Evolutionary conservation across 2,329 filamentous ascomycete species (phyloP).

Genomic region (Phialophora macrospora): DNA sequence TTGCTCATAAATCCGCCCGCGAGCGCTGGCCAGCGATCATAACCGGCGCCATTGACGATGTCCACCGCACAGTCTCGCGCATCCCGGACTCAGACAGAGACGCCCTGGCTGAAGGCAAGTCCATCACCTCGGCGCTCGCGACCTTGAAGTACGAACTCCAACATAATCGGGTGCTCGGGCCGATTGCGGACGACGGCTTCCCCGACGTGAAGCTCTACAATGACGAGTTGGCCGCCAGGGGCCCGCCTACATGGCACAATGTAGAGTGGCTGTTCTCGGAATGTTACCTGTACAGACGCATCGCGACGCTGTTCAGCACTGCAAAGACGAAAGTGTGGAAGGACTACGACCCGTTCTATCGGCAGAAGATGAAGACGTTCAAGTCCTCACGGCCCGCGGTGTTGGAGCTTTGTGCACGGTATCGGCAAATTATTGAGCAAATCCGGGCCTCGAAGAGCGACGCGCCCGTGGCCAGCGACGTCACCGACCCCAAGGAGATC

Average conservation of each 20-base stretch:
- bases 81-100: constrained; percentile 61
- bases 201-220: constrained; percentile 83
- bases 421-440: constrained; percentile 38
- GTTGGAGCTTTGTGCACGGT: constrained; percentile 39
- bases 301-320: constrained; percentile 73
- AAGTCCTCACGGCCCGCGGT: constrained; percentile 40
- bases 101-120: constrained; percentile 79
- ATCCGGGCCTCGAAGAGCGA: constrained; percentile 39
- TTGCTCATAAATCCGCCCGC: constrained; percentile 81
- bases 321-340: constrained; percentile 80
- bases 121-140: constrained; percentile 77
- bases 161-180: constrained; percentile 73
- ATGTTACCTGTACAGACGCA: constrained; percentile 88
- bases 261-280: constrained; percentile 89
- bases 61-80: constrained; percentile 67
- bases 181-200: constrained; percentile 71
- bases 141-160: constrained; percentile 93
- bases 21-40: constrained; percentile 94
- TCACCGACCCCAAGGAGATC: constrained; percentile 51
- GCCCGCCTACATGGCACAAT: constrained; percentile 68
- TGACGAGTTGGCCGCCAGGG: constrained; percentile 73
- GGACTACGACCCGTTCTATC: constrained; percentile 59
- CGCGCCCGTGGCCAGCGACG: constrained; percentile 52
- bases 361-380: constrained; percentile 42
- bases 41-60: constrained; percentile 89